A percentile compares a stretch with the other conserved stretches of the same genome.
phyloP scores from a whole-genome alignment of 1,139 yeast species.

The Pichia cactophila region DNA sequence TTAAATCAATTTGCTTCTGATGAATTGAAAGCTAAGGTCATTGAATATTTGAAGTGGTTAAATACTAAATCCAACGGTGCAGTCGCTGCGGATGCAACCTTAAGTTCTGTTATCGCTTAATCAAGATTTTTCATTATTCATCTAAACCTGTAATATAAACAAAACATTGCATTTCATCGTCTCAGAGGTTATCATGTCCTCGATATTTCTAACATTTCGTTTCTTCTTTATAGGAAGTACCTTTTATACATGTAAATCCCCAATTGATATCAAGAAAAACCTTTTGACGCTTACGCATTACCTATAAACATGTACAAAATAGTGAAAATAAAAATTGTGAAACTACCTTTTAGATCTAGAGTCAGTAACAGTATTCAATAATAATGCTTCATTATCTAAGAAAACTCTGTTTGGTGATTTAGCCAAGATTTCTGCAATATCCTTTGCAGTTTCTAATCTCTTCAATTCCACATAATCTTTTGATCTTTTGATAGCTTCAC shows the following conservation, averaged over 20 bases:
- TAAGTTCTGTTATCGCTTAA: constrained; percentile 47
- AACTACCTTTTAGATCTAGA: constrained; percentile 31
- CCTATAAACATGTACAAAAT: neutral
- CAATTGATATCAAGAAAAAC: neutral
- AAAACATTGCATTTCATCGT: constrained; percentile 1
- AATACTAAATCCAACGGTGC: constrained; percentile 57
- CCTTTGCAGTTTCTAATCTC: constrained; percentile 94
- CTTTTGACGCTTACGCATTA: neutral
- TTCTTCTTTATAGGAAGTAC: neutral
- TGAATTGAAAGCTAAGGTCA: constrained; percentile 55
- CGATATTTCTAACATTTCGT: neutral
- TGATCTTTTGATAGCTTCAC: constrained; percentile 96
- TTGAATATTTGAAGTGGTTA: constrained; percentile 64
- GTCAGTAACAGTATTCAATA: constrained; percentile 81
- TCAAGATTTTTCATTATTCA: neutral
- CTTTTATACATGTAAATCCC: neutral
- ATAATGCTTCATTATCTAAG: constrained; percentile 84
- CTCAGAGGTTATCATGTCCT: neutral
- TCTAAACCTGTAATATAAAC: neutral
- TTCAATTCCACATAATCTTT: constrained; percentile 93
- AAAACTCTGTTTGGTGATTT: constrained; percentile 85
- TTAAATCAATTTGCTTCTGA: constrained; percentile 70
- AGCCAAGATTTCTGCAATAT: constrained; percentile 81
- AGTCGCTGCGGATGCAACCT: constrained; percentile 48
- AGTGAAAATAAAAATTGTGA: neutral